Evolutionary conservation across 495 filamentous ascomycete genomes (phyloP), one percentile per base, ranked within the genome.

Genomic region (Hypoxylon fuscum): DNA sequence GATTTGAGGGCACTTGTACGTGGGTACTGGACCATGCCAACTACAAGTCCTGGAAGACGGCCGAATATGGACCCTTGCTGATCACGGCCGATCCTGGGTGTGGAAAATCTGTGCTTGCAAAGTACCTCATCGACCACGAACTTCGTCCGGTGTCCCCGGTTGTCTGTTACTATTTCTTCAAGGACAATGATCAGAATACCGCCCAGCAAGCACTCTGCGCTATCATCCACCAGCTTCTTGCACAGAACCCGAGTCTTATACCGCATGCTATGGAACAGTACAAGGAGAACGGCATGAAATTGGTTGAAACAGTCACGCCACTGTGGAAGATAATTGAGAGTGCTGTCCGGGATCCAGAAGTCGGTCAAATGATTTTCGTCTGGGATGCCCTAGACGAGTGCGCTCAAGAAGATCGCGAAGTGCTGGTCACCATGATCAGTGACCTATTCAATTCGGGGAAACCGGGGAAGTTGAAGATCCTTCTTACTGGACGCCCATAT

Each of bases 71-170:
- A 17, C 43, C 46, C 12, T 57, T 70, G 0, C 66, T 83, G 6
- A 62, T 82, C 1, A 74, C 79, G 7, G 79, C 79, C 8, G 72
- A 81, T 50, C 79, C 79, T 17, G 80, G 79, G 3, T 82, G 77
- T 55, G 80, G 80, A 1, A 83, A 83, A 57, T 80, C 80, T 0
- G 78, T 81, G 6, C 52, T 81, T 14, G 52, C 76, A 1, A 75
- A 70, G 32, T 77, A 68, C 11, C 59, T 83, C 0, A 55, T 78
- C 15, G 74, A 82, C 47, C 25, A 65, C 0, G 37, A 44, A 0
- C 38, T 65, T 2, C n/a, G n/a, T n/a, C 62, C 62, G 9, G 6
- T 12, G 15, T 31, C 46, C 11, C 64, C 64, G 5, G 32, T 54
- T 7, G 62, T 66, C 15, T 76, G 72, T 34, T 74, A 74, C 35